phyloP scores from a whole-genome alignment of 768 basidiomycete genomes.

The Phanerodontia chrysosporium region DNA sequence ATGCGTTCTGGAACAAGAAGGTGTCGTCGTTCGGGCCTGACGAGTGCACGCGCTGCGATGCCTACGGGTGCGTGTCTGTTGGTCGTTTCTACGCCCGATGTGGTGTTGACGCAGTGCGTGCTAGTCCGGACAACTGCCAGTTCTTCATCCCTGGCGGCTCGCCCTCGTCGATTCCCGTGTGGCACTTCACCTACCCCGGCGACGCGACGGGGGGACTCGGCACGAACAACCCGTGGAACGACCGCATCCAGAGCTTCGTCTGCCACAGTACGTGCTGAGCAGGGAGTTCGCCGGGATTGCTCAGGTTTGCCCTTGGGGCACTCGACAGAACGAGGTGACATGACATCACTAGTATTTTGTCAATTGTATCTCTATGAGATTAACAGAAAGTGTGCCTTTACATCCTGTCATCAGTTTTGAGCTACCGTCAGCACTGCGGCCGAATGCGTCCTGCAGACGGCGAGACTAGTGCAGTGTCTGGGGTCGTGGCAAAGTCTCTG shows the following conservation, averaged over 20 bases:
- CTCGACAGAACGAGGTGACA: too few relatives aligned
- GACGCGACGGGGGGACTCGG: conserved; percentile 1
- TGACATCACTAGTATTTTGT: too few relatives aligned
- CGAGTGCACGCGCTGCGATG: not conserved
- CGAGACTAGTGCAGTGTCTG: too few relatives aligned
- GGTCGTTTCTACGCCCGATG: not conserved
- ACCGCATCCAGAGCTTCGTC: not conserved
- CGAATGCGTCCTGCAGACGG: too few relatives aligned
- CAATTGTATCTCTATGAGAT: too few relatives aligned
- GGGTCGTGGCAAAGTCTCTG: too few relatives aligned
- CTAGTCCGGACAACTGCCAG: not conserved
- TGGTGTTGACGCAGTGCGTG: not conserved
- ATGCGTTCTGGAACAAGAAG: not conserved
- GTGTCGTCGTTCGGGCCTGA: conserved; percentile 2
- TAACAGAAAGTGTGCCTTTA: too few relatives aligned
- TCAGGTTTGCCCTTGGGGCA: too few relatives aligned
- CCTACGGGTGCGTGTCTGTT: not conserved
- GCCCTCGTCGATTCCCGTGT: not conserved
- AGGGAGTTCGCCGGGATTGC: too few relatives aligned
- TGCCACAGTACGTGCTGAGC: not conserved
- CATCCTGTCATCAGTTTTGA: too few relatives aligned
- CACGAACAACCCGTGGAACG: not conserved
- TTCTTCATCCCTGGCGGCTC: not conserved
- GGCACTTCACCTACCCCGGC: conserved; percentile 3
- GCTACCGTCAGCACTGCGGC: too few relatives aligned